Conservation (phyloP, 2,329 filamentous ascomycete genomes). For the Massarina eburnea region DNA sequence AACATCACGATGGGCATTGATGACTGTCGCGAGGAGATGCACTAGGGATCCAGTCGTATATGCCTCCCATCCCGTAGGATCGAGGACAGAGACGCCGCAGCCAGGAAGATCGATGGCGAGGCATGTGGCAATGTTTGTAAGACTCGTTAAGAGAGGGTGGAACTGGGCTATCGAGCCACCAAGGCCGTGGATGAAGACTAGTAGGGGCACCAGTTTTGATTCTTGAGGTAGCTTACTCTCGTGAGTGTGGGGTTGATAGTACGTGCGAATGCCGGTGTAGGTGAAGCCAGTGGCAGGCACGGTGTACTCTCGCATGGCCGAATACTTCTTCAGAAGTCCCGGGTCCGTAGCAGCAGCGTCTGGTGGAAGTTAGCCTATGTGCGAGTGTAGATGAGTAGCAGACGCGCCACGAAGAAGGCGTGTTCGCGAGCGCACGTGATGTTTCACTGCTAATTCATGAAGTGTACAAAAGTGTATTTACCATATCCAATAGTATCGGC, state of each 20-base stretch:
- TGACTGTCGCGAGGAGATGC: slow-evolving; percentile 72
- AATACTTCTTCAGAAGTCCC: slow-evolving; percentile 76
- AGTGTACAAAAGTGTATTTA: slow-evolving; percentile 22
- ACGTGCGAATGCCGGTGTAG: slow-evolving; percentile 78
- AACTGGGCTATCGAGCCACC: slow-evolving; percentile 94
- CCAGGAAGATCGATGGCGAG: slow-evolving; percentile 88
- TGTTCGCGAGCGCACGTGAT: slow-evolving; percentile 4
- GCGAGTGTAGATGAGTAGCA: neutral
- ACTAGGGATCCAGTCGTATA: slow-evolving; percentile 77
- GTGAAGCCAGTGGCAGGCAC: slow-evolving; percentile 64
- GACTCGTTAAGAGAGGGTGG: slow-evolving; percentile 73
- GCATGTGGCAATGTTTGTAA: slow-evolving; percentile 81
- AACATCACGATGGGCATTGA: slow-evolving; percentile 71
- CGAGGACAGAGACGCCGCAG: slow-evolving; percentile 78
- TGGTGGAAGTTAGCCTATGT: slow-evolving; percentile 8
- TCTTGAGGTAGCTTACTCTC: slow-evolving; percentile 75
- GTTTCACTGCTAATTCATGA: neutral
- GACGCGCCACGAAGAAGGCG: neutral
- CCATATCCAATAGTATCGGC: slow-evolving; percentile 22
- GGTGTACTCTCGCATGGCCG: slow-evolving; percentile 69
- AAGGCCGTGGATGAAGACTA: slow-evolving; percentile 90
- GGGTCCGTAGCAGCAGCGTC: slow-evolving; percentile 67
- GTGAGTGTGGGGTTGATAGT: slow-evolving; percentile 80
- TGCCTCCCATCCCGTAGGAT: slow-evolving; percentile 70
- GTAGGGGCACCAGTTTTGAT: slow-evolving; percentile 73